These are phyloP conservation scores for Eucalyptus cloeziana DNA, from an alignment of 345 rosid genomes.

Conservation along the genomic window DNA sequence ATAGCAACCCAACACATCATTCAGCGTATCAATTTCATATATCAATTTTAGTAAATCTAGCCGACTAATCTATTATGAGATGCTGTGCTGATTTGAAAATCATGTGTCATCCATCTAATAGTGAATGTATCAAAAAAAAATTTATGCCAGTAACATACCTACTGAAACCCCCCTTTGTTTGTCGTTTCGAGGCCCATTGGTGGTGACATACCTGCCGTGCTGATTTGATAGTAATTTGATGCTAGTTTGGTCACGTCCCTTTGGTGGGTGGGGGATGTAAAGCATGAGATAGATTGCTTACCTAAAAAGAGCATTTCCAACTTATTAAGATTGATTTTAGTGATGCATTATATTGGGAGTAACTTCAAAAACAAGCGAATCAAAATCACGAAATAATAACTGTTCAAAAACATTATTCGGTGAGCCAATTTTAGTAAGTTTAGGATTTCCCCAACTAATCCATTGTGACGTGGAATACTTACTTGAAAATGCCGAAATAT, in stretches of 20 bases:
- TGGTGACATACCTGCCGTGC: not conserved
- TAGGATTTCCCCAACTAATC: not conserved
- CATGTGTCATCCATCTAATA: not conserved
- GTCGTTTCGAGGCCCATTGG: not conserved
- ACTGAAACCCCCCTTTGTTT: not conserved
- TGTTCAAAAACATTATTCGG: not conserved
- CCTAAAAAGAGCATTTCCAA: not conserved
- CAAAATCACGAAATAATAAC: not conserved
- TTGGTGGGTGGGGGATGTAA: not conserved
- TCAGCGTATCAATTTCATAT: rapidly evolving
- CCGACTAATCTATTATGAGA: not conserved
- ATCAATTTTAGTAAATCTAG: not conserved
- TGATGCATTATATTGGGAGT: not conserved
- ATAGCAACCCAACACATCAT: not conserved
- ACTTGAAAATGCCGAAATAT: not conserved
- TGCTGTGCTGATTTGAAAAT: not conserved
- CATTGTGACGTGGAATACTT: not conserved
- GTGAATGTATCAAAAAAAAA: not conserved
- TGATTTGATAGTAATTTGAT: not conserved
- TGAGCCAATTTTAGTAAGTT: not conserved
- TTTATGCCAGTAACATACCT: not conserved
- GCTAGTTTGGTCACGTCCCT: not conserved
- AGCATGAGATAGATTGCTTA: not conserved
- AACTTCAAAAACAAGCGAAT: not conserved
- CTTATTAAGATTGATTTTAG: not conserved